Evolutionary conservation across 495 filamentous ascomycete genomes (phyloP), one percentile per base, ranked within the genome.

Genomic region (Xylaria longipes): DNA sequence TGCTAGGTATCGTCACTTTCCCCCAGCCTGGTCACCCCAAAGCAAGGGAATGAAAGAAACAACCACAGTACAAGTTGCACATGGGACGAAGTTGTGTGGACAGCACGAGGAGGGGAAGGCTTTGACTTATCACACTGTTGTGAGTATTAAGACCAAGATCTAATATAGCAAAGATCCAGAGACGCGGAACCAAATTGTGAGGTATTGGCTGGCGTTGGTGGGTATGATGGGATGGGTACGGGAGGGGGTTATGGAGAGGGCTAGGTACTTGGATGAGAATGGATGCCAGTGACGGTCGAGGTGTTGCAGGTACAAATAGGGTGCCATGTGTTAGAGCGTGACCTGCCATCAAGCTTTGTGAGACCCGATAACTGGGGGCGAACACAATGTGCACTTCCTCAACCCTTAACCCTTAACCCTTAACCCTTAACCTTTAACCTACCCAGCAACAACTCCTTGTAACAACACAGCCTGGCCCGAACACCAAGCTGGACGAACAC

Each of bases 391-490:
- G 58, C 58, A 61, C 58, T 61, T 61, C 15, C 31, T n/a, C n/a
- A n/a, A n/a, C n/a, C n/a, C n/a, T n/a, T n/a, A n/a, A n/a, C n/a
- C n/a, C n/a, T n/a, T n/a, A n/a, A n/a, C n/a, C n/a, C n/a, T n/a
- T n/a, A n/a, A n/a, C n/a, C n/a, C n/a, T n/a, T n/a, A n/a, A n/a
- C n/a, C n/a, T 25, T 17, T n/a, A 25, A 35, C 54, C 29, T n/a
- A 35, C 15, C 12, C 57, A 60, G 20, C 57, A 60, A 56, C 60
- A 43, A 48, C 62, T 65, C 45, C 63, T 66, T 52, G 63, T 66
- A 66, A 52, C 46, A 50, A 31, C 27, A 35, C 62, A 43, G 45
- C 37, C 60, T 35, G 37, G 35, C 33, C 58, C 41, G 35, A 39
- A 61, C 35, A 61, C 35, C 54, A 58, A 58, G 11, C n/a, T 14